A percentile compares a stretch with the other conserved stretches of the same genome.
These are phyloP conservation scores for Psidium friedrichsthalianum DNA, from an alignment of 345 rosid genomes.

Conservation along the genomic window DNA sequence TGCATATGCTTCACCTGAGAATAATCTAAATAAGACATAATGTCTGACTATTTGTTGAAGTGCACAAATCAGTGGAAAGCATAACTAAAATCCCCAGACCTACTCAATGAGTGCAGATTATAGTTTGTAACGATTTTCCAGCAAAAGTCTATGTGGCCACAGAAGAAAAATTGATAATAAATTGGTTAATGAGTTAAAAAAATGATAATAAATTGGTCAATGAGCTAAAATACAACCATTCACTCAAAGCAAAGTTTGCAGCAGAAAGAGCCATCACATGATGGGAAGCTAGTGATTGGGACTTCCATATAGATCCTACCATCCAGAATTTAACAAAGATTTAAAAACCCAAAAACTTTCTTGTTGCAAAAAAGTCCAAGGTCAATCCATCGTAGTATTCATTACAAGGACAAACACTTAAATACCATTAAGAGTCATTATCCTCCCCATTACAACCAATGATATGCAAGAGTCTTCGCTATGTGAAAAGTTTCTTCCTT, in stretches of 20 bases:
- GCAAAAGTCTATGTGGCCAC: neutral
- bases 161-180: neutral
- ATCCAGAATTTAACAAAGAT: neutral
- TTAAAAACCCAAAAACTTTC: neutral
- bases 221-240: neutral
- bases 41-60: neutral
- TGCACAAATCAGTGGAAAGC: neutral
- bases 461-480: neutral
- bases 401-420: neutral
- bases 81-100: neutral
- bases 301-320: neutral
- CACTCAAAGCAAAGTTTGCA: neutral
- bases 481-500: neutral
- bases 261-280: neutral
- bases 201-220: neutral
- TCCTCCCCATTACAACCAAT: neutral
- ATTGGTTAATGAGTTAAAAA: too few relatives aligned
- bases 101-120: neutral
- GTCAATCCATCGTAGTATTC: neutral
- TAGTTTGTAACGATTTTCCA: neutral
- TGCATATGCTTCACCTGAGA: slow-evolving; percentile 91
- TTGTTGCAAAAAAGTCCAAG: neutral
- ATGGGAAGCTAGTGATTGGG: neutral
- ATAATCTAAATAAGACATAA: neutral
- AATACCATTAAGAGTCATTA: neutral